Conservation (phyloP, 2,329 filamentous ascomycete species). For the Curvularia eragrostidis region DNA sequence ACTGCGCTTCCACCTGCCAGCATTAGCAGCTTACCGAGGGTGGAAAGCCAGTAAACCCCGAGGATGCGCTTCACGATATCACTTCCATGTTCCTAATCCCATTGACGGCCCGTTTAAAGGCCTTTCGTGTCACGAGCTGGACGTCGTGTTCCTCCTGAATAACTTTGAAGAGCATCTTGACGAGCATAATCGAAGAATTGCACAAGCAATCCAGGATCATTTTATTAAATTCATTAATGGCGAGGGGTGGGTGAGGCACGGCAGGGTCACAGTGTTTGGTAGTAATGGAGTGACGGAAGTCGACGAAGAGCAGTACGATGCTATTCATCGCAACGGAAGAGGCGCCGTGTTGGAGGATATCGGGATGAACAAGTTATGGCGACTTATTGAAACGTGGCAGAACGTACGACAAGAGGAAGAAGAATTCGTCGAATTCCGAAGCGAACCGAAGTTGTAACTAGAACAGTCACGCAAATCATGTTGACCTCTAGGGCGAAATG, state of each 20-base stretch:
- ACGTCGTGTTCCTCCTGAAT: slow-evolving; percentile 39
- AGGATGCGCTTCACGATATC: slow-evolving; percentile 26
- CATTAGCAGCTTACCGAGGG: slow-evolving; percentile 46
- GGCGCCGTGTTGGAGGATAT: slow-evolving; percentile 32
- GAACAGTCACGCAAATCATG: neutral
- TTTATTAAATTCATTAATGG: slow-evolving; percentile 37
- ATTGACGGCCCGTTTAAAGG: slow-evolving; percentile 30
- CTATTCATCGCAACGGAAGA: slow-evolving; percentile 26
- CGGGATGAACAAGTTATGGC: slow-evolving; percentile 32
- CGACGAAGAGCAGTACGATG: slow-evolving; percentile 33
- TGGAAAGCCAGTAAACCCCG: slow-evolving; percentile 27
- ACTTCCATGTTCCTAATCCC: slow-evolving; percentile 42
- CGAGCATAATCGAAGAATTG: slow-evolving; percentile 13
- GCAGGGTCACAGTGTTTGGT: slow-evolving; percentile 33
- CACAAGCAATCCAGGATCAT: slow-evolving; percentile 29
- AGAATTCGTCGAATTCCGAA: neutral
- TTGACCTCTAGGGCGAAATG: neutral
- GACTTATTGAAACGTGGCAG: slow-evolving; percentile 38
- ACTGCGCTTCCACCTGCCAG: slow-evolving; percentile 55
- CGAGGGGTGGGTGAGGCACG: slow-evolving; percentile 30
- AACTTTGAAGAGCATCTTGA: slow-evolving; percentile 34
- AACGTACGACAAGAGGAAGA: slow-evolving; percentile 33
- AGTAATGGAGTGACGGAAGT: slow-evolving; percentile 18
- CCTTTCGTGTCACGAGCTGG: slow-evolving; percentile 39
- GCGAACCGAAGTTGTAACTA: slow-evolving; percentile 11